Conservation (phyloP, 1,284 basidiomycete genomes). For the Pseudozyma hubeiensis region DNA sequence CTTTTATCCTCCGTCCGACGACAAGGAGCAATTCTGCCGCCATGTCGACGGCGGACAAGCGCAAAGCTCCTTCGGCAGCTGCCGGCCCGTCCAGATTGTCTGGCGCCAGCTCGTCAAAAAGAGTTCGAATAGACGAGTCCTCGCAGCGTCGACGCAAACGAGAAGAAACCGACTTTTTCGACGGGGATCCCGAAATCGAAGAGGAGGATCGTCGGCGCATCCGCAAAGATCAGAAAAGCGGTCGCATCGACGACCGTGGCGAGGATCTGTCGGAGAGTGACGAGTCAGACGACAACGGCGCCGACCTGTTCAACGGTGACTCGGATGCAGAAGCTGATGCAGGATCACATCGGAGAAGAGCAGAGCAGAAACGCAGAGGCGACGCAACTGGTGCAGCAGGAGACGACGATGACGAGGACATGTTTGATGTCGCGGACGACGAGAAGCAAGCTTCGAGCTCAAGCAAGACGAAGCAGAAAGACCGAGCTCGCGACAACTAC, state of each 20-base stretch:
- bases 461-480: constrained; percentile 20
- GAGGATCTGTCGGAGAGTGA: constrained; percentile 81
- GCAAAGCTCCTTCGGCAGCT: constrained; percentile 13
- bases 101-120: constrained; percentile 20
- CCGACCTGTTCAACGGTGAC: constrained; percentile 70
- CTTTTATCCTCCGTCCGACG: background rate
- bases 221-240: constrained; percentile 55
- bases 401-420: constrained; percentile 76
- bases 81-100: constrained; percentile 7
- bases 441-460: constrained; percentile 18
- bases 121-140: constrained; percentile 39
- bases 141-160: constrained; percentile 21
- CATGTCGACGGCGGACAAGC: constrained; percentile 39
- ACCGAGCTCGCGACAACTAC: constrained; percentile 19
- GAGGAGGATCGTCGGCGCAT: constrained; percentile 56
- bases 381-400: constrained; percentile 60
- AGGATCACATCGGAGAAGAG: constrained; percentile 56
- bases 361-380: constrained; percentile 71
- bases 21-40: background rate
- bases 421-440: constrained; percentile 77
- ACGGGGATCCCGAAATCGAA: constrained; percentile 62
- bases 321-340: constrained; percentile 74
- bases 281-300: constrained; percentile 33
- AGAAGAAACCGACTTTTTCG: constrained; percentile 37
- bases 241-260: constrained; percentile 80